phyloP scores from a whole-genome alignment of 1,139 yeast genomes.

The Casaregolazyma lundiana region DNA sequence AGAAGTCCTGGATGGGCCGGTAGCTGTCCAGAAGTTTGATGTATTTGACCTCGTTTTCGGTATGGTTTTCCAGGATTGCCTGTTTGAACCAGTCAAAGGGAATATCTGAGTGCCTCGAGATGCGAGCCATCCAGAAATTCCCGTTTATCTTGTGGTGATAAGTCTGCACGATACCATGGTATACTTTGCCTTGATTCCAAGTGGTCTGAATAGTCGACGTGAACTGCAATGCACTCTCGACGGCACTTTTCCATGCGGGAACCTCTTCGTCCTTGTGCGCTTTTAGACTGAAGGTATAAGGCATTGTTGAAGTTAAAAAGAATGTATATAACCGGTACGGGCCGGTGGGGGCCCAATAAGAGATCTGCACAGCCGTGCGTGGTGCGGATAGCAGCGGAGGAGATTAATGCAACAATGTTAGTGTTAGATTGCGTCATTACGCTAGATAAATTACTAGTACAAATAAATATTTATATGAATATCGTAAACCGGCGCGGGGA shows the following conservation, averaged over 20 bases:
- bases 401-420: no score
- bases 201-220: slow-evolving; percentile 17
- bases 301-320: no score
- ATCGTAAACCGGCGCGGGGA: not conserved
- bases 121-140: slow-evolving; percentile 47
- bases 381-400: no score
- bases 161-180: slow-evolving; percentile 34
- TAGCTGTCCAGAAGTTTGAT: slow-evolving; percentile 36
- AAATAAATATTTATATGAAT: slow-evolving; percentile 3
- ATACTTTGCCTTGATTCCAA: slow-evolving; percentile 25
- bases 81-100: slow-evolving; percentile 30
- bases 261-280: slow-evolving; percentile 23
- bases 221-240: slow-evolving; percentile 24
- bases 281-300: slow-evolving; percentile 22
- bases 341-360: no score
- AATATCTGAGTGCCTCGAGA: slow-evolving; percentile 37
- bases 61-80: slow-evolving; percentile 34
- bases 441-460: not conserved
- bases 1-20: slow-evolving; percentile 16
- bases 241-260: slow-evolving; percentile 24
- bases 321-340: no score
- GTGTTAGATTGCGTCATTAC: slow-evolving; percentile 1
- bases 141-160: slow-evolving; percentile 34
- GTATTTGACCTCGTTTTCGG: slow-evolving; percentile 37
- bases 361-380: no score